Conservation (phyloP, 257 asterid species). For the Parsonsia alboflavescens region DNA sequence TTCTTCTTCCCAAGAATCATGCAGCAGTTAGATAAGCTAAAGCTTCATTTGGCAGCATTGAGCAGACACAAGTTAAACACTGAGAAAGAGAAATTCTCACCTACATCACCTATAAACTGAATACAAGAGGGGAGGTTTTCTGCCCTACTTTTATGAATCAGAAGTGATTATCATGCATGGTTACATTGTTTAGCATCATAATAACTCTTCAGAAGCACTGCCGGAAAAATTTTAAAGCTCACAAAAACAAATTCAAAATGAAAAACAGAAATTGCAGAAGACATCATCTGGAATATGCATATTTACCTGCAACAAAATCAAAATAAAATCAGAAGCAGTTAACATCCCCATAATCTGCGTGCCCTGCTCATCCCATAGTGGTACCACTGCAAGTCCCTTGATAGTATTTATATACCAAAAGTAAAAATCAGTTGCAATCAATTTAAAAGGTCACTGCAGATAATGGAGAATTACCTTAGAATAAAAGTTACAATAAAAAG, state of each 20-base stretch:
- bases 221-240: conserved; percentile 6
- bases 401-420: conserved; percentile 12
- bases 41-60: background rate
- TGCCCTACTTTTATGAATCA: background rate
- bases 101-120: background rate
- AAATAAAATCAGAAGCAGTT: conserved; percentile 68
- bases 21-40: background rate
- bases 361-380: conserved; percentile 50
- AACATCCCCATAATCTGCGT: conserved; percentile 54
- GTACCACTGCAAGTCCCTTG: conserved; percentile 48
- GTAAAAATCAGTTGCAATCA: conserved; percentile 12
- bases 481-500: background rate
- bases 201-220: background rate
- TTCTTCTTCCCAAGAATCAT: background rate
- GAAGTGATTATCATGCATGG: background rate
- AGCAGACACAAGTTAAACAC: background rate
- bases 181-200: background rate
- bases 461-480: background rate
- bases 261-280: background rate
- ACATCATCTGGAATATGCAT: background rate
- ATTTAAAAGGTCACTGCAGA: background rate
- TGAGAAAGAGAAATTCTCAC: background rate
- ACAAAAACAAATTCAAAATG: background rate
- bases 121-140: background rate
- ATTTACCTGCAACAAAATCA: conserved; percentile 55